phyloP scores from a whole-genome alignment of 164 flowering plant genomes.

The Sextonia rubra region DNA sequence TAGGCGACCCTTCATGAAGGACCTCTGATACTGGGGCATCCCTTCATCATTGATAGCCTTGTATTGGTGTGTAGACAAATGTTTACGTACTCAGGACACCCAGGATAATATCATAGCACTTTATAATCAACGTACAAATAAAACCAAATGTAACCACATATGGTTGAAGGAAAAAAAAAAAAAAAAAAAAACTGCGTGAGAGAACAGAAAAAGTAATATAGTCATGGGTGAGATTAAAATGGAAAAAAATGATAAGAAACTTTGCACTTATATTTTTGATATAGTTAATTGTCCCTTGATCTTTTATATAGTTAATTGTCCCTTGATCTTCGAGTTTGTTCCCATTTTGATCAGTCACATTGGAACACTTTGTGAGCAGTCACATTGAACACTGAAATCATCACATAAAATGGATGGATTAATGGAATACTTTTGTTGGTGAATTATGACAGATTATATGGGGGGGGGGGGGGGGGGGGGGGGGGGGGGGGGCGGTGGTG shows the following conservation, averaged over 20 bases:
- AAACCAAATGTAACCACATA: neutral
- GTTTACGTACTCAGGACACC: neutral
- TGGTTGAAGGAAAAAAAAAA: neutral
- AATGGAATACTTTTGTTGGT: neutral
- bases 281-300: too few species aligned
- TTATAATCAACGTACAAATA: neutral
- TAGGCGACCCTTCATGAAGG: conserved; percentile 58
- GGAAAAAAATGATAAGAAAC: neutral
- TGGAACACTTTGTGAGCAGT: too few species aligned
- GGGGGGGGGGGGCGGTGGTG: too few species aligned
- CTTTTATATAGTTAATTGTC: conserved; percentile 29
- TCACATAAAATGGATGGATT: neutral
- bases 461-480: too few species aligned
- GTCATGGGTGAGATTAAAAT: neutral
- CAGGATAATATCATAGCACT: neutral
- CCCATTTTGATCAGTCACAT: conserved; percentile 52
- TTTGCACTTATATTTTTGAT: conserved; percentile 22
- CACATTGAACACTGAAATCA: conserved; percentile 56
- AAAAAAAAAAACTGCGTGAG: too few species aligned
- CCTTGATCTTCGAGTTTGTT: conserved; percentile 40
- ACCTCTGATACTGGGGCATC: conserved; percentile 57
- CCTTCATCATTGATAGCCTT: conserved; percentile 73
- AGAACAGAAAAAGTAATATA: neutral
- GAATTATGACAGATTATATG: neutral
- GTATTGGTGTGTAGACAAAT: conserved; percentile 22